These are phyloP conservation scores for Calonectria pseudoreteaudii DNA, from an alignment of 2,329 filamentous ascomycete species.

Conservation along the genomic window DNA sequence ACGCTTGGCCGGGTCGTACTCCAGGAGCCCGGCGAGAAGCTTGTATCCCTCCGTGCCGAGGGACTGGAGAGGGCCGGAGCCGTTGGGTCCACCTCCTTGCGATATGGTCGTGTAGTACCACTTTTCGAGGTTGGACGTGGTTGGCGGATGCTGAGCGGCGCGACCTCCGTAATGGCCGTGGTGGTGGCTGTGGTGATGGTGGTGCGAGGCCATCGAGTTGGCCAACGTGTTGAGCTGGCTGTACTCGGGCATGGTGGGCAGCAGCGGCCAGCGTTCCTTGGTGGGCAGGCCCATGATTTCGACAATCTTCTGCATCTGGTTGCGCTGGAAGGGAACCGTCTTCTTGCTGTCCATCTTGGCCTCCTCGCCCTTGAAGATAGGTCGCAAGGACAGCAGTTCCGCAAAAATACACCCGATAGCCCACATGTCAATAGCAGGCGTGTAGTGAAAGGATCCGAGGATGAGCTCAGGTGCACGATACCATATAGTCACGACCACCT, in stretches of 20 bases:
- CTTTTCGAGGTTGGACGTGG: constrained; percentile 73
- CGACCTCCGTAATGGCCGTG: constrained; percentile 49
- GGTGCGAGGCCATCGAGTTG: constrained; percentile 60
- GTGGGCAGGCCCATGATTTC: constrained; percentile 94
- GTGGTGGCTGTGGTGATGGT: constrained; percentile 57
- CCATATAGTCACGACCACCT: constrained; percentile 99
- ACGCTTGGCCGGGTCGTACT: constrained; percentile 92
- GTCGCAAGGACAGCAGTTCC: constrained; percentile 87
- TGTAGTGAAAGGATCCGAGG: constrained; percentile 94
- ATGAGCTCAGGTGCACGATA: constrained; percentile 96
- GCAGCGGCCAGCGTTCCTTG: constrained; percentile 88
- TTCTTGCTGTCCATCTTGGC: constrained; percentile 99
- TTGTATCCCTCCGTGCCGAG: constrained; percentile 84
- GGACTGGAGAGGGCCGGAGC: constrained; percentile 60
- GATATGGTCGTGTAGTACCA: constrained; percentile 82
- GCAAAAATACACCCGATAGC: constrained; percentile 98
- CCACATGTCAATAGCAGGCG: constrained; percentile 97
- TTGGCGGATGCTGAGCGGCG: constrained; percentile 53
- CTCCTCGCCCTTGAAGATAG: constrained; percentile 98
- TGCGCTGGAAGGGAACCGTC: constrained; percentile 94
- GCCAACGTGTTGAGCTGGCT: constrained; percentile 72
- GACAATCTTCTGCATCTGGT: constrained; percentile 99
- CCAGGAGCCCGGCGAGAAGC: constrained; percentile 83
- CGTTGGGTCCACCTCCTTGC: constrained; percentile 56
- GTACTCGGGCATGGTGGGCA: constrained; percentile 90